Base-by-base conservation (phyloP, 2,329 filamentous ascomycete genomes). In the Aspergillus vadensis region DNA sequence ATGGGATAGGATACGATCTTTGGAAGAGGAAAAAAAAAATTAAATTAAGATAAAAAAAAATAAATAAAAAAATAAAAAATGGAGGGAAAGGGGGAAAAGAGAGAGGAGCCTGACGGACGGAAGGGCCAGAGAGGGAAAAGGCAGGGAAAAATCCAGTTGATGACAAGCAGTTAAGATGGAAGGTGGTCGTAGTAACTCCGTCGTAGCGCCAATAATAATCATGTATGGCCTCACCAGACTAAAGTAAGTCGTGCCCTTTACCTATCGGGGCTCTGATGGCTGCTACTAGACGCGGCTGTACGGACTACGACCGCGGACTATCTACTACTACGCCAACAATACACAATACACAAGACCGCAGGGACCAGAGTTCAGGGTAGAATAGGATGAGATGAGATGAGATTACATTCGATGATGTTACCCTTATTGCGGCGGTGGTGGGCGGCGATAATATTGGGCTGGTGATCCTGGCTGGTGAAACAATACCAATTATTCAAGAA, bases 1-100 rank as follows among this genome's bases (percentile, higher is more conserved):
- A 19, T 43, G n/a, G 27, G 15, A 19, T 43, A 43, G 39, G 39
- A 43, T 43, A 19, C 17, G 21, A 21, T 21, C 17, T 44, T 44
- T 54, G 23, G 32, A 62, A 55, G 47, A 52, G 25, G 19, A 38
- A 57, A 50, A 57, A 56, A 38, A 56, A 50, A 57, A 49, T 17
- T 10, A 50, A 12, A 32, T 43, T 43, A 43, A 4, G 32, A 54
- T 14, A 39, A 7, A 15, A 9, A 36, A 21, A 2, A 14, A 19
- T 19, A 17, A 19, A 8, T 1, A 8, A 27, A 27, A 27, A 27
- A 27, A n/a, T n/a, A 15, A 41, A n/a, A 39, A 15, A n/a, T n/a
- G 44, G 53, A 55, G 53, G 53, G 39, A 47, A 55, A 47, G 27
- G 53, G 47, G 47, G 47, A n/a, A 21, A 14, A 44, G 41, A 44